Base-by-base conservation (phyloP, 805 yeast genomes). In the Groenewaldozyma salmanticensis region DNA sequence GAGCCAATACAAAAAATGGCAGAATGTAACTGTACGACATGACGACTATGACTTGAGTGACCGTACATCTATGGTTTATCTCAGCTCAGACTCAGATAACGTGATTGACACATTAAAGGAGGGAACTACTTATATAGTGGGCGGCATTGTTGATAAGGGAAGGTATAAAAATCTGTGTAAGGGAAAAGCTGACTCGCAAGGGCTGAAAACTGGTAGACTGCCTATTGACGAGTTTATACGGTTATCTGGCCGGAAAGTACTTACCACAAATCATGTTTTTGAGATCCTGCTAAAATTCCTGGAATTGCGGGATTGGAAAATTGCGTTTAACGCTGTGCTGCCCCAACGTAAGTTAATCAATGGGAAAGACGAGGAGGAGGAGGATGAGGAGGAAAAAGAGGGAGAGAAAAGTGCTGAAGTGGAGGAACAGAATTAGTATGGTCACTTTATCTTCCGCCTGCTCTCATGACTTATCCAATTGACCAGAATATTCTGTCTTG, bases 91-190 rank as follows among this genome's bases (percentile, higher is more conserved):
- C 53, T 80, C 96, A 0, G 82, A 79, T 5, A 81, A 80, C 5
- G 74, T 68, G 18, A 53, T 92, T 27, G 75, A 71, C 7, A 73
- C 67, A 20, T 65, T 90, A 40, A 77, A 79, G 46, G 74, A 77
- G 4, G 83, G 80, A 2, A 67, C 70, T 57, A 83, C 94, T 0
- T 90, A 90, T 52, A 75, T 90, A 33, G 77, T 90, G 38, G 98
- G 98, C 6, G 98, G 97, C 0, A 90, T 90, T 42, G 97, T 90
- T 2, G 98, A 90, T 59, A 90, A 90, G 59, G 94, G 94, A 45
- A 73, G 97, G 52, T 80, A 87, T 64, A 84, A 85, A 60, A 68
- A 70, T 47, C 61, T 90, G 27, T 90, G 98, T 59, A 69, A 75
- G 37, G 71, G 81, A 48, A 92, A 88, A 59, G 97, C 97, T 1